These are phyloP conservation scores for Stygiomarasmius scandens DNA, from an alignment of 1,284 basidiomycete genomes.

Conservation along the genomic window DNA sequence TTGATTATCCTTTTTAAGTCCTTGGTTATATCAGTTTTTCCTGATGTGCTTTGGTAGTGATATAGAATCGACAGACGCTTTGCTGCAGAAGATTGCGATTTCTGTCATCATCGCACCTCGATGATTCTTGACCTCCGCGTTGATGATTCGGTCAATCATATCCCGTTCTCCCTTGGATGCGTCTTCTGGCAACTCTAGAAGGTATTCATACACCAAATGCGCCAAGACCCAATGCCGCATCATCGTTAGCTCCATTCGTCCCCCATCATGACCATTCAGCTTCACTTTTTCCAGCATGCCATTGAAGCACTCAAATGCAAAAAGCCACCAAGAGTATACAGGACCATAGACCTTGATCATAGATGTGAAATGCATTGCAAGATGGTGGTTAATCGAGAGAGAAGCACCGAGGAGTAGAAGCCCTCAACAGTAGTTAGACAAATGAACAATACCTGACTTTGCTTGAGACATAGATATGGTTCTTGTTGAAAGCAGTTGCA, in stretches of 20 bases:
- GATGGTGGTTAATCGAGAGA: slow-evolving; percentile 33
- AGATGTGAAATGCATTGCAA: slow-evolving; percentile 29
- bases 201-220: slow-evolving; percentile 31
- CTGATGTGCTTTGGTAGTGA: neutral
- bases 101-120: neutral
- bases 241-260: slow-evolving; percentile 33
- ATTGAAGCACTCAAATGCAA: slow-evolving; percentile 38
- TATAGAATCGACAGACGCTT: neutral
- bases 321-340: slow-evolving; percentile 40
- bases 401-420: slow-evolving; percentile 19
- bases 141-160: slow-evolving; percentile 7
- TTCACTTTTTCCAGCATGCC: slow-evolving; percentile 36
- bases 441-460: slow-evolving; percentile 22
- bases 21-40: too few relatives aligned
- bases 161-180: slow-evolving; percentile 6
- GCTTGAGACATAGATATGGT: slow-evolving; percentile 30
- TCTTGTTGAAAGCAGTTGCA: slow-evolving; percentile 20
- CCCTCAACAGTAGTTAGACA: slow-evolving; percentile 24
- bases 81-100: neutral
- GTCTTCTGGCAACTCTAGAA: slow-evolving; percentile 22
- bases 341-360: slow-evolving; percentile 35
- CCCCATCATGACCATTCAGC: slow-evolving; percentile 33
- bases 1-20: too few relatives aligned
- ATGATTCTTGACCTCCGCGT: neutral
- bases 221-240: slow-evolving; percentile 33